A percentile compares a stretch with the other conserved stretches of the same genome.
Evolutionary conservation across 129 eudicot species (phyloP).

Genomic region (Lactuca saligna): DNA sequence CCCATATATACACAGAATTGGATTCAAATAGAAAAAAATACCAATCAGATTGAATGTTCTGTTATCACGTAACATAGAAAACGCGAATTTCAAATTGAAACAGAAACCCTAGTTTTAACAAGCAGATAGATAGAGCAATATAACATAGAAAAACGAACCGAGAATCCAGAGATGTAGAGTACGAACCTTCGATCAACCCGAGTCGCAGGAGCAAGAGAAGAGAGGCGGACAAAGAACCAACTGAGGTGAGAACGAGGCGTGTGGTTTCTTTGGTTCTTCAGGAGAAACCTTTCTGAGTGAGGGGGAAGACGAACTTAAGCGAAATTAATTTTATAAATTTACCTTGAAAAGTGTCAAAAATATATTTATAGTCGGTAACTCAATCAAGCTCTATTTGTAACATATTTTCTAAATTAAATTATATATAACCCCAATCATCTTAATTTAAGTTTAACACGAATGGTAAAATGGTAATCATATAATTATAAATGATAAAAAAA

Average conservation of each 20-base stretch:
- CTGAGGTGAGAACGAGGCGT: neutral
- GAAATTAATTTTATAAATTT: neutral
- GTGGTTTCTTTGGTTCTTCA: neutral
- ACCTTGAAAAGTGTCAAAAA: no score
- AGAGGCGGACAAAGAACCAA: neutral
- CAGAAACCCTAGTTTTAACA: neutral
- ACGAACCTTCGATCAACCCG: neutral
- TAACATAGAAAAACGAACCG: neutral
- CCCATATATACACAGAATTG: neutral
- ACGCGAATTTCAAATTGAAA: neutral
- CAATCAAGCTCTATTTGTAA: no score
- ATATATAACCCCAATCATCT: no score
- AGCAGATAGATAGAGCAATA: neutral
- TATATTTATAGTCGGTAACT: no score
- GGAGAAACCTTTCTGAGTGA: neutral
- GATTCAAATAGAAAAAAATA: neutral
- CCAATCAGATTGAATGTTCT: neutral
- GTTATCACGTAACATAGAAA: neutral
- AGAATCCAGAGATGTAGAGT: neutral
- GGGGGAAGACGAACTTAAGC: neutral
- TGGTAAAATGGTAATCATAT: no score
- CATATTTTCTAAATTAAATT: no score
- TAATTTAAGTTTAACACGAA: no score
- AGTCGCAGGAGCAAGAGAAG: neutral
- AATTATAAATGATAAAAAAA: no score